Evolutionary conservation across 2,329 filamentous ascomycete species (phyloP).

Genomic region (Magnaporthiopsis rhizophila): DNA sequence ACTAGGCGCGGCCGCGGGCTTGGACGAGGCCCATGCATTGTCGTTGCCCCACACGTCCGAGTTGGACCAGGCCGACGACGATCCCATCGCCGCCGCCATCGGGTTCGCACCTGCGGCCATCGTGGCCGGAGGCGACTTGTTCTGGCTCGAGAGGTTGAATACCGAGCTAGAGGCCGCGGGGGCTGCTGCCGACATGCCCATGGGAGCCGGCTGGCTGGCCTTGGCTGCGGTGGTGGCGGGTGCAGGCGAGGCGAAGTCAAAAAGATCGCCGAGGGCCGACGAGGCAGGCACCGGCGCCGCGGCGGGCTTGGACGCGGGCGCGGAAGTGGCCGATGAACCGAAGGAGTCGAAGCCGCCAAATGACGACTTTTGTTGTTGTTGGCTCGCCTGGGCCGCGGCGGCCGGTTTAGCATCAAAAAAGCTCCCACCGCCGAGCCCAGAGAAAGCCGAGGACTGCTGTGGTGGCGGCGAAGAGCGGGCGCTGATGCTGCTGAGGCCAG

Average conservation of each 20-base stretch:
- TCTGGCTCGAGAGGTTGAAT: constrained; percentile 64
- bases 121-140: constrained; percentile 33
- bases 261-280: constrained; percentile 67
- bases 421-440: constrained; percentile 59
- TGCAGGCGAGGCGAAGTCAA: constrained; percentile 59
- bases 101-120: constrained; percentile 31
- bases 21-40: constrained; percentile 67
- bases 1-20: constrained; percentile 22
- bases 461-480: constrained; percentile 18
- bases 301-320: constrained; percentile 23
- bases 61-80: constrained; percentile 26
- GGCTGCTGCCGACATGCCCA: constrained; percentile 27
- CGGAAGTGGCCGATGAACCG: constrained; percentile 30
- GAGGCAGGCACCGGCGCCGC: constrained; percentile 35
- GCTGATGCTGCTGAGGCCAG: constrained; percentile 19
- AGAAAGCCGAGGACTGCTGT: constrained; percentile 34
- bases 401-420: constrained; percentile 75
- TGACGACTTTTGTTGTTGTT: constrained; percentile 43
- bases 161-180: constrained; percentile 49
- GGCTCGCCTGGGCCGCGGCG: constrained; percentile 32
- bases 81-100: constrained; percentile 28
- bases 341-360: constrained; percentile 62
- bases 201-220: constrained; percentile 27
- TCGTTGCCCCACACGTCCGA: constrained; percentile 81
- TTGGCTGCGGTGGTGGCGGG: constrained; percentile 37